phyloP scores from a whole-genome alignment of 2,329 filamentous ascomycete genomes.

The Fusarium sp. region DNA sequence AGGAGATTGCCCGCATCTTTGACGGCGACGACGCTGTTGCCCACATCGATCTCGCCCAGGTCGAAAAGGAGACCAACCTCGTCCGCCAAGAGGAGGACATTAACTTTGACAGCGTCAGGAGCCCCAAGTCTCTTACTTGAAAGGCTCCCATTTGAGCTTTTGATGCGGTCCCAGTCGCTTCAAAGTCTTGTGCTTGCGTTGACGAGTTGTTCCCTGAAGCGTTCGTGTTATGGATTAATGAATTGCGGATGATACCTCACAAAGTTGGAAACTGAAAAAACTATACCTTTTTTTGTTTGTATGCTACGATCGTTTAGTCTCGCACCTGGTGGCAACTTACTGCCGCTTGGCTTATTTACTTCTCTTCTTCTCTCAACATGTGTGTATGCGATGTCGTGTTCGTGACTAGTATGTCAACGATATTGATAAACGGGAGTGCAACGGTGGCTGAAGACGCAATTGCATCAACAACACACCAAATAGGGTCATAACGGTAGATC shows the following conservation, averaged over 20 bases:
- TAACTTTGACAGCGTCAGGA: slow-evolving; percentile 10
- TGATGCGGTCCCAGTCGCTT: neutral
- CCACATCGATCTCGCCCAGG: slow-evolving; percentile 61
- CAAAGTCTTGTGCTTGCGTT: neutral
- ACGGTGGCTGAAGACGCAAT: neutral
- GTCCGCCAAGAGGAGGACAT: slow-evolving; percentile 40
- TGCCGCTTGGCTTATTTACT: neutral
- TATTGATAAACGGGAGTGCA: neutral
- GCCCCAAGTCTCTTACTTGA: slow-evolving; percentile 33
- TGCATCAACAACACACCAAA: neutral
- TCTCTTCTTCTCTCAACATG: neutral
- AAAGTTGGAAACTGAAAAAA: slow-evolving; percentile 7
- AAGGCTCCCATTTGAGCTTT: neutral
- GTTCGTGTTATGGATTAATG: slow-evolving; percentile 24
- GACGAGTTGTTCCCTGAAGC: neutral
- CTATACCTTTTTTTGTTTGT: neutral
- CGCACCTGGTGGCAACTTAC: neutral
- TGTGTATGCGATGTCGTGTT: neutral
- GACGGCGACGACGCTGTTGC: slow-evolving; percentile 68
- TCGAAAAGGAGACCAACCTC: slow-evolving; percentile 59
- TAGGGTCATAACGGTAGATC: neutral
- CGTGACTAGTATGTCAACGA: neutral
- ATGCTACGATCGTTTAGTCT: slow-evolving; percentile 6
- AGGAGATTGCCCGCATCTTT: slow-evolving; percentile 69
- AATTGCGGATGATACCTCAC: slow-evolving; percentile 8